Percentiles rank a stretch among this genome's conserved stretches.
phyloP scores from a whole-genome alignment of 176 grass and related monocot genomes.

The Zoysia pacifica region DNA sequence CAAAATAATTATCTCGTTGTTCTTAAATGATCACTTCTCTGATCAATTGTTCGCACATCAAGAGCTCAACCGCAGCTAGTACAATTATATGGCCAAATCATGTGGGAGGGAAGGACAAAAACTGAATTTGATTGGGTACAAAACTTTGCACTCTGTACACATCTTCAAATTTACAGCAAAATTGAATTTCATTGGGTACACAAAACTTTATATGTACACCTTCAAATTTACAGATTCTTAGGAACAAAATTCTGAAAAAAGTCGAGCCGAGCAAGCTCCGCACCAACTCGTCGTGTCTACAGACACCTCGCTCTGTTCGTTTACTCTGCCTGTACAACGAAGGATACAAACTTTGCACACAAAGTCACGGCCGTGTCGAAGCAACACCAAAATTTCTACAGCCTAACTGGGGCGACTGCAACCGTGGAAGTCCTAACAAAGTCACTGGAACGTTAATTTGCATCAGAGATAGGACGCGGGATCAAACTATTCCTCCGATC shows the following conservation, averaged over 20 bases:
- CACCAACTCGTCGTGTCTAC: neutral
- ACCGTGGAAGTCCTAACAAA: constrained; percentile 9
- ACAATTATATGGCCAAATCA: neutral
- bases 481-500: neutral
- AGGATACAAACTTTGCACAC: neutral
- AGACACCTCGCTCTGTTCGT: neutral
- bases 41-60: neutral
- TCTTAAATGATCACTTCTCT: neutral
- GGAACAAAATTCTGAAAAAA: neutral
- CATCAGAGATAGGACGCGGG: neutral
- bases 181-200: no score
- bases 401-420: neutral
- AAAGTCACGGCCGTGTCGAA: neutral
- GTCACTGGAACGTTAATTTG: neutral
- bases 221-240: neutral
- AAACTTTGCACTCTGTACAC: constrained; percentile 36
- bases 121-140: neutral
- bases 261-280: neutral
- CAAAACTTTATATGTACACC: no score
- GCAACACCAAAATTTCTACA: constrained; percentile 13
- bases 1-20: neutral
- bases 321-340: constrained; percentile 33
- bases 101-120: neutral
- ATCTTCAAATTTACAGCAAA: neutral
- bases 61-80: neutral